These are phyloP conservation scores for Rhododendron ferrugineum DNA, from an alignment of 148 eudicot species.

Conservation along the genomic window DNA sequence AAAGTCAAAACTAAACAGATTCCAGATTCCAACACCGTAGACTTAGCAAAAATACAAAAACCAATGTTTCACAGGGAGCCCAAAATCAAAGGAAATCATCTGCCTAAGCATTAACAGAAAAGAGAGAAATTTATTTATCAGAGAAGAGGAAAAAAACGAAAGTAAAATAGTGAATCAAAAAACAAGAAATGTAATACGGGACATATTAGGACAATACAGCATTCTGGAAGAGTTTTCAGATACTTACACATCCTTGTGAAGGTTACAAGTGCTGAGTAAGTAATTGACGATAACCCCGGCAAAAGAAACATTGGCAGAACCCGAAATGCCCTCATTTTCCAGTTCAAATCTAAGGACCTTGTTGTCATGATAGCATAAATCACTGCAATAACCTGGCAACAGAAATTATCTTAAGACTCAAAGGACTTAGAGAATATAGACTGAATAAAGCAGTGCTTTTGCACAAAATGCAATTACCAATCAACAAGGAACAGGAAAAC, in stretches of 20 bases:
- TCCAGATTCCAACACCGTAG: neutral
- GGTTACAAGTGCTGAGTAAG: constrained; percentile 50
- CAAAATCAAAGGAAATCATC: neutral
- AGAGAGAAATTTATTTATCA: neutral
- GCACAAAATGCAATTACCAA: neutral
- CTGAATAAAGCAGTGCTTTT: neutral
- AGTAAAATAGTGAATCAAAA: neutral
- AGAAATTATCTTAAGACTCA: neutral
- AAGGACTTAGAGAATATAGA: constrained; percentile 1
- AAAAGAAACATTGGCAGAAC: constrained; percentile 90
- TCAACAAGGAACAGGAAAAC: neutral
- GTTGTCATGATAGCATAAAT: constrained; percentile 83
- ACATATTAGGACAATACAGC: neutral
- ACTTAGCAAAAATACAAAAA: neutral
- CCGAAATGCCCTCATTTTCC: constrained; percentile 76
- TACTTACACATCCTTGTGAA: constrained; percentile 66
- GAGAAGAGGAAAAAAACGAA: neutral
- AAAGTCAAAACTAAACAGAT: neutral
- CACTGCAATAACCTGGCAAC: constrained; percentile 70
- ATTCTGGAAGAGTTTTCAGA: neutral
- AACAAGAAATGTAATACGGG: neutral
- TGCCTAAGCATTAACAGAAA: neutral
- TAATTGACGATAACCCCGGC: constrained; percentile 54
- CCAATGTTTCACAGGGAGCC: neutral
- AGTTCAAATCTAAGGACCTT: constrained; percentile 53